A percentile compares a stretch with the other conserved stretches of the same genome.
These are phyloP conservation scores for Dianthus caryophyllus DNA, from an alignment of 148 eudicot species.

Conservation along the genomic window DNA sequence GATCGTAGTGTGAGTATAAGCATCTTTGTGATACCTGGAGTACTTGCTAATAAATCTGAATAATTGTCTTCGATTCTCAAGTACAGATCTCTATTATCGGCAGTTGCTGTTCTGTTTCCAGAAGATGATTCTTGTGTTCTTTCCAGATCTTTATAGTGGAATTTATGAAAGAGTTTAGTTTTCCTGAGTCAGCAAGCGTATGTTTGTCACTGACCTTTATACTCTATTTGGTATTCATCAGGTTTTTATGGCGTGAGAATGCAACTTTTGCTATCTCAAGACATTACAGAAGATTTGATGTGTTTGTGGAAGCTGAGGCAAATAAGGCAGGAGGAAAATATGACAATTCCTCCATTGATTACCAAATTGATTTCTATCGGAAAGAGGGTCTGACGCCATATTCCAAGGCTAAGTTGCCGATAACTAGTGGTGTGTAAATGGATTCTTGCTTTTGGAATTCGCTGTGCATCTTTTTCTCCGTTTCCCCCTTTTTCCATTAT, in stretches of 20 bases:
- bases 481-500: not conserved
- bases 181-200: not conserved
- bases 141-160: not conserved
- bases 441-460: not conserved
- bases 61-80: not conserved
- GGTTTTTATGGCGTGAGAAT: slow-evolving; percentile 98
- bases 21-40: not conserved
- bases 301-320: slow-evolving; percentile 94
- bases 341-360: slow-evolving; percentile 71
- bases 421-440: slow-evolving; percentile 68
- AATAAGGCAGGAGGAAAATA: slow-evolving; percentile 89
- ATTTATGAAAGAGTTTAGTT: not conserved
- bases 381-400: slow-evolving; percentile 86
- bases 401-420: slow-evolving; percentile 80
- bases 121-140: not conserved
- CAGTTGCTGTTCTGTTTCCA: not conserved
- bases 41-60: not conserved
- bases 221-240: slow-evolving; percentile 22
- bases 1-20: not conserved
- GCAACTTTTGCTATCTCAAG: slow-evolving; percentile 92
- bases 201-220: not conserved
- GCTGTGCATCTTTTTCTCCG: not conserved
- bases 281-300: slow-evolving; percentile 86
- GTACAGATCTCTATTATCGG: not conserved
- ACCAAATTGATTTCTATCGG: slow-evolving; percentile 68